These are phyloP conservation scores for Lasiodiplodia citricola DNA, from an alignment of 2,329 filamentous ascomycete genomes.

Conservation along the genomic window DNA sequence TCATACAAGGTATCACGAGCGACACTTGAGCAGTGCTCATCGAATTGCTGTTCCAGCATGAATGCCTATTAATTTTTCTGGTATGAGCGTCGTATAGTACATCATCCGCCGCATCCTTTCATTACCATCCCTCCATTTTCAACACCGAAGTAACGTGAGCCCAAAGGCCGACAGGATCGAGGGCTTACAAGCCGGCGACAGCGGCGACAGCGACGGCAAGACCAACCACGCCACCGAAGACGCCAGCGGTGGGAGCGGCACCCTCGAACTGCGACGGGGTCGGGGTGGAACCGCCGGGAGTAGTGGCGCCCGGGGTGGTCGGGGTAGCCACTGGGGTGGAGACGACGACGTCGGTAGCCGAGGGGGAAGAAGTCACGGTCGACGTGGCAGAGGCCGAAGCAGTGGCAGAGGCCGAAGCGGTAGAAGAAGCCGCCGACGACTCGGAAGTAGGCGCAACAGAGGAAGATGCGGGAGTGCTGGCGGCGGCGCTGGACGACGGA, in stretches of 20 bases:
- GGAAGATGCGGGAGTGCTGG: slow-evolving; percentile 6
- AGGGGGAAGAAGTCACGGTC: slow-evolving; percentile 4
- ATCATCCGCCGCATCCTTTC: not conserved
- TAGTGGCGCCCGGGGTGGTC: slow-evolving; percentile 17
- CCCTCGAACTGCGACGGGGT: slow-evolving; percentile 40
- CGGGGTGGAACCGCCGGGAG: slow-evolving; percentile 26
- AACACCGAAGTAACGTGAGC: not conserved
- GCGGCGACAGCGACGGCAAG: slow-evolving; percentile 17
- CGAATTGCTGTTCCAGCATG: not conserved
- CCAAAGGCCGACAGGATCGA: not conserved
- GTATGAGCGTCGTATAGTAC: not conserved
- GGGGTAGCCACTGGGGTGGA: slow-evolving; percentile 29
- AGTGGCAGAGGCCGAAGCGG: slow-evolving; percentile 24
- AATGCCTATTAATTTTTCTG: slow-evolving; percentile 16
- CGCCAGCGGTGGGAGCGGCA: slow-evolving; percentile 34
- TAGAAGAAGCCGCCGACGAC: slow-evolving; percentile 21
- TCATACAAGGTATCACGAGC: not conserved
- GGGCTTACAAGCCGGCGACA: slow-evolving; percentile 7
- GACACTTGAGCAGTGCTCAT: not conserved
- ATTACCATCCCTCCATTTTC: slow-evolving; percentile 1
- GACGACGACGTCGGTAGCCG: slow-evolving; percentile 16
- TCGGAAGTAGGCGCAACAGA: slow-evolving; percentile 5
- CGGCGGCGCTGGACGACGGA: slow-evolving; percentile 29
- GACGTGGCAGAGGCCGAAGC: slow-evolving; percentile 7
- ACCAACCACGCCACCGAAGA: slow-evolving; percentile 12